phyloP scores from a whole-genome alignment of 2,329 filamentous ascomycete genomes.

The Lachnellula suecica region DNA sequence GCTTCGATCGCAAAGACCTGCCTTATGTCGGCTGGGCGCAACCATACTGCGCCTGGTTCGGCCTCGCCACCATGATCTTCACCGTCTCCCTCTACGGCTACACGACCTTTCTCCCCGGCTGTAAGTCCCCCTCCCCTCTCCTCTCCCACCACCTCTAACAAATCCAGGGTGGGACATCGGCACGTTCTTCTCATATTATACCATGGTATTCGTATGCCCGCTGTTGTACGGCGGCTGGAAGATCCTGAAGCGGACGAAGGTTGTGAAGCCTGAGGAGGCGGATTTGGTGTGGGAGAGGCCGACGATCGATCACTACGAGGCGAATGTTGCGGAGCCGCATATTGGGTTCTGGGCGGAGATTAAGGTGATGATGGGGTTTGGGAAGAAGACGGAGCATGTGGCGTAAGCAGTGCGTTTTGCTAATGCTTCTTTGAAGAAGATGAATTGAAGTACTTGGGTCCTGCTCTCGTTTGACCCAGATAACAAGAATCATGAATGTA shows the following conservation, averaged over 20 bases:
- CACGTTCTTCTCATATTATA: conserved; percentile 69
- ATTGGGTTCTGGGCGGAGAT: conserved; percentile 23
- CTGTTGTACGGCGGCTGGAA: conserved; percentile 70
- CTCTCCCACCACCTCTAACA: background rate
- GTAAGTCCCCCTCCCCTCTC: conserved; percentile 4
- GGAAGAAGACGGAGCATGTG: conserved; percentile 18
- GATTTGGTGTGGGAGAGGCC: conserved; percentile 44
- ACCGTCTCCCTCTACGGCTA: conserved; percentile 76
- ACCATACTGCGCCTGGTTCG: conserved; percentile 64
- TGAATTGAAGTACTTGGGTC: too few relatives aligned
- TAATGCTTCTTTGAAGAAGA: background rate
- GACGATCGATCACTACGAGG: conserved; percentile 27
- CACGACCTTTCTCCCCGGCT: conserved; percentile 66
- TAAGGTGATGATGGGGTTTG: conserved; percentile 20
- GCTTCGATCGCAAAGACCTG: conserved; percentile 60
- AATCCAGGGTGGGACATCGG: conserved; percentile 59
- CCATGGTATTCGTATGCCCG: conserved; percentile 60
- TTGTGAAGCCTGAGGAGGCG: conserved; percentile 45
- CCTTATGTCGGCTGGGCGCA: conserved; percentile 62
- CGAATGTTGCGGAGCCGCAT: conserved; percentile 14
- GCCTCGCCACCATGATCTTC: conserved; percentile 58
- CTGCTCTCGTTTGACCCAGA: too few relatives aligned
- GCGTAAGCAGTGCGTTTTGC: conserved; percentile 1
- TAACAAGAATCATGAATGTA: too few relatives aligned
- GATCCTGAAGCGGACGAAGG: conserved; percentile 59